phyloP scores from a whole-genome alignment of 805 yeast genomes.

The Kodamaea kakaduensis region DNA sequence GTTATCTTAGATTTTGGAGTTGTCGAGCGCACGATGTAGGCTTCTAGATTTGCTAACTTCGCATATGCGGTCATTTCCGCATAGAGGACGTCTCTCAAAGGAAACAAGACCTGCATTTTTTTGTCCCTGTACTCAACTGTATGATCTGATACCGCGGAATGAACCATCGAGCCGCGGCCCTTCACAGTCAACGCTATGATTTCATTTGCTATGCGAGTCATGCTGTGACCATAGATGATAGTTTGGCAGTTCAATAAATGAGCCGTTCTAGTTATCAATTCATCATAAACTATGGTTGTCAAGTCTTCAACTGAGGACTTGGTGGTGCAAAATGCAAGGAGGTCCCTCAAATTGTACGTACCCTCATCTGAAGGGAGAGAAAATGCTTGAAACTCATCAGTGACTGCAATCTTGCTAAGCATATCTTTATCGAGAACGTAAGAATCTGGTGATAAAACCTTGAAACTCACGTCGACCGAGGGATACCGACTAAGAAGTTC shows the following conservation, averaged over 20 bases:
- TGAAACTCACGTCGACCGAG: conserved; percentile 30
- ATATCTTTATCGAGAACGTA: conserved; percentile 30
- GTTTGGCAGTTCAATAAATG: conserved; percentile 43
- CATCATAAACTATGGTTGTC: conserved; percentile 41
- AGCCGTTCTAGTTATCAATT: conserved; percentile 48
- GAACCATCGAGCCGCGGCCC: conserved; percentile 76
- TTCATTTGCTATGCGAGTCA: conserved; percentile 79
- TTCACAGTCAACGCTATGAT: conserved; percentile 76
- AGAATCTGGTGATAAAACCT: conserved; percentile 38
- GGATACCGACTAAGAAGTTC: conserved; percentile 16
- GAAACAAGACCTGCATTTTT: conserved; percentile 52
- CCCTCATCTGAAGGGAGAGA: conserved; percentile 6
- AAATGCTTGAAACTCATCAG: conserved; percentile 24
- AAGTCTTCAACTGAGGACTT: conserved; percentile 69
- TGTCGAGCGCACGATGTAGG: conserved; percentile 22
- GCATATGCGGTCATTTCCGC: conserved; percentile 63
- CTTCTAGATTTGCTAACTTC: conserved; percentile 36
- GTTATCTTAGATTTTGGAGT: conserved; percentile 39
- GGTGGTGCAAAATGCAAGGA: conserved; percentile 40
- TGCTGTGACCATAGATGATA: conserved; percentile 69
- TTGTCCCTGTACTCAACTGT: conserved; percentile 22
- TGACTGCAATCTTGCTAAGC: conserved; percentile 30
- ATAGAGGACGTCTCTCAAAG: conserved; percentile 69
- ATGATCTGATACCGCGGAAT: conserved; percentile 47
- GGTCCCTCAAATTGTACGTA: conserved; percentile 23